These are phyloP conservation scores for Chalciporus pseudorubinellus DNA, from an alignment of 768 basidiomycete species.

Conservation along the genomic window DNA sequence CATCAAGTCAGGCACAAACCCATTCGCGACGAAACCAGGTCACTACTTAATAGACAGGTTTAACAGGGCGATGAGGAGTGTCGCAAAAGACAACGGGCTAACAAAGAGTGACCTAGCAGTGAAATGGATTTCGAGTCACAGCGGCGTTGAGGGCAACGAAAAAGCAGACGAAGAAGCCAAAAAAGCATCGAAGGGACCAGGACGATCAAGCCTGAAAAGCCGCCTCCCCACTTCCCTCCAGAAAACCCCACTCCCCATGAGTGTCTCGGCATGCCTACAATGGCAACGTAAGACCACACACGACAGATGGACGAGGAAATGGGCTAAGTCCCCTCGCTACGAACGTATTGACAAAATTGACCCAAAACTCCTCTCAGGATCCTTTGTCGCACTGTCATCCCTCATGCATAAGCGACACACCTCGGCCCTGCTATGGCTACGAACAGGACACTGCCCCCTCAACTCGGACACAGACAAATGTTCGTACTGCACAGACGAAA, in stretches of 20 bases:
- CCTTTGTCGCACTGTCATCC: background rate
- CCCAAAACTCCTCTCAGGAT: background rate
- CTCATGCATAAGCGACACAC: slow-evolving; percentile 12
- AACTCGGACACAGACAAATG: slow-evolving; percentile 28
- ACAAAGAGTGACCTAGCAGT: background rate
- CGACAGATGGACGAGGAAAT: background rate
- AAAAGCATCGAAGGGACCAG: slow-evolving; percentile 6
- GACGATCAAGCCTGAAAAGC: background rate
- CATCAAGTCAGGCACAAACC: background rate
- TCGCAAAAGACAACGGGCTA: background rate
- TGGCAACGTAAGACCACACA: background rate
- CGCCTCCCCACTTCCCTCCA: background rate
- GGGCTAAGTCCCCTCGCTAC: slow-evolving; percentile 3
- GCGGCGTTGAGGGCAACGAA: slow-evolving; percentile 19
- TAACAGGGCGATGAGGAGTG: background rate
- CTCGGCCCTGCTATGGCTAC: slow-evolving; percentile 30
- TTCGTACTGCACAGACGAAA: slow-evolving; percentile 16
- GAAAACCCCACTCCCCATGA: background rate
- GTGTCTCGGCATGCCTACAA: slow-evolving; percentile 1
- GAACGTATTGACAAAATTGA: background rate
- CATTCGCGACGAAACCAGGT: background rate
- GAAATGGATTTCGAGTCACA: slow-evolving; percentile 20
- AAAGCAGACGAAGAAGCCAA: slow-evolving; percentile 24
- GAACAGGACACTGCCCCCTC: slow-evolving; percentile 31
- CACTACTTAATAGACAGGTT: slow-evolving; percentile 11